Evolutionary conservation across 2,329 filamentous ascomycete species (phyloP), one percentile per base, ranked within the genome.

Genomic region (Mollisiaceae sp.): DNA sequence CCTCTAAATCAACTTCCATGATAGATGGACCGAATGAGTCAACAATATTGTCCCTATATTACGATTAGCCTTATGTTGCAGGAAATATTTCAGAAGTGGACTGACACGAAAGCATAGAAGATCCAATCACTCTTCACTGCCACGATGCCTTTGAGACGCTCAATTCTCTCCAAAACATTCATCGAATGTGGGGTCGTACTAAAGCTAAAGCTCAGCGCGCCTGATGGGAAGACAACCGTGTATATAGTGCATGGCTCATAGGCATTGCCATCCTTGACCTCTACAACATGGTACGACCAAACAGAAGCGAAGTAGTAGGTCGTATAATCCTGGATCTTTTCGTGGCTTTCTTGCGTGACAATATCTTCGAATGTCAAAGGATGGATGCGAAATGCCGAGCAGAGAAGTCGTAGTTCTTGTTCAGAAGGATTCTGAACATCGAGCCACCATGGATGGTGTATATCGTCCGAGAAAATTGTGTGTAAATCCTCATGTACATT

Each of bases 271-370:
- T 54, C 50, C 6, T n/a, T 54, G 8, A 54, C 91, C 71, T 91
- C 82, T 60, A 94, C 91, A 11, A 84, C 78, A 72, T 87, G 91
- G 82, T 97, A 97, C 1, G 93, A 97, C 62, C 94, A 88, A 84
- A 97, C 97, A 78, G 91, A 95, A 60, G 96, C 91, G 78, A 98
- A 97, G 79, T 97, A 97, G 82, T 98, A 98, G 55, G 92, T 91
- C 38, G 91, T 91, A 80, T 97, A 97, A 24, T 97, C 84, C 78
- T 97, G 94, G 59, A 98, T 95, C 82, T 98, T 98, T 80, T 98
- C 94, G 43, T 94, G 92, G 15, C 93, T 90, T 79, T 98, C 94
- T 76, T 97, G 92, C 0, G 91, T 95, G 66, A 90, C 89, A 71
- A 98, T 97, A 81, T 98, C 94, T 78, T 98, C 94, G 41, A 93